Base-by-base conservation (phyloP, 352 stramenopile species). In the Phytophthora tentaculata region DNA sequence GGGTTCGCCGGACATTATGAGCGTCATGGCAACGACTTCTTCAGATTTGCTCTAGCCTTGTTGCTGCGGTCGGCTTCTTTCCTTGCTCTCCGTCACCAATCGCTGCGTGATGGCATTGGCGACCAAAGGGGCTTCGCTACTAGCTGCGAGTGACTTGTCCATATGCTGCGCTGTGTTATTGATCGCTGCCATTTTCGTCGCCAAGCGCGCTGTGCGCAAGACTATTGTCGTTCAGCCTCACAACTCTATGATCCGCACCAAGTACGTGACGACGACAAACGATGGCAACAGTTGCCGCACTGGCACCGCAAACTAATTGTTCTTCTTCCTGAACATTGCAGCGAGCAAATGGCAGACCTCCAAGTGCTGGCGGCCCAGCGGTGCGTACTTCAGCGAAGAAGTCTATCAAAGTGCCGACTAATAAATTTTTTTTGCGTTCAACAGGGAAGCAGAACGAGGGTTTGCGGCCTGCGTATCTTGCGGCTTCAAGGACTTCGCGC, bases 401-500 rank as follows among this genome's bases (percentile, higher is more conserved):
- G 29, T 58, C 51, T 43, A 61, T 12, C 20, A 17, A 55, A 60
- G 16, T 29, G 32, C 17, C 9, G 2, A 63, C 13, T 39, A 37
- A 13, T 50, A 58, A 54, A 48, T 28, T 12, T 35, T 5, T 61
- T 23, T 10, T 13, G 19, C 51, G 29, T 45, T 13, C n/a, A 23
- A 59, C 47, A 86, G 77, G 29, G 67, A 86, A 67, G 75, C 77
- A 9, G 64, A 69, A 23, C 64, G 61, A 28, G 80, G 77, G 32
- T 83, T 74, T 48, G 65, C 71, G 2, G 51, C 55, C 6, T 89
- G 80, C 24, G 35, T 61, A n/a, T 52, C 74, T 32, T 87, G 80
- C 17, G 80, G 73, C 28, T 89, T 89, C 54, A 73, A 80, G 53
- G 87, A 89, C 62, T 86, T 87, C 20, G 73, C 71, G 37, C 65